phyloP scores from a whole-genome alignment of 306 rosid genomes.

The Acacia crassicarpa region DNA sequence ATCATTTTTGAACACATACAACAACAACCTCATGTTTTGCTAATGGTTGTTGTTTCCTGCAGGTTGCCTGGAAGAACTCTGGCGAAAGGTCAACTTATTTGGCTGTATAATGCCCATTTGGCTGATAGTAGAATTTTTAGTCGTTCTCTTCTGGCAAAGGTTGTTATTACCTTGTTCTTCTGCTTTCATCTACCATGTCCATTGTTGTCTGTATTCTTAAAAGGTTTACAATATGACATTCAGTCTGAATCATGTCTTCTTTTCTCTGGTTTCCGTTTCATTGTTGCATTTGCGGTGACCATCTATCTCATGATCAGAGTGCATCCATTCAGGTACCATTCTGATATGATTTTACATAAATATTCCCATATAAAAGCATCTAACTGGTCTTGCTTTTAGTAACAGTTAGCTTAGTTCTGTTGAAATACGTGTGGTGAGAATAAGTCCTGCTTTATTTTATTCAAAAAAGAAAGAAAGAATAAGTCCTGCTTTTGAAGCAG shows the following conservation, averaged over 20 bases:
- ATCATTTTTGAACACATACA: neutral
- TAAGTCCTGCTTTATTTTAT: constrained; percentile 3
- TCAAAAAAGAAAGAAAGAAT: neutral
- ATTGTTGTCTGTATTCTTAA: neutral
- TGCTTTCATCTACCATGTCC: neutral
- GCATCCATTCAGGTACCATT: constrained; percentile 78
- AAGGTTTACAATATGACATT: constrained; percentile 9
- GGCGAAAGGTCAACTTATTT: constrained; percentile 58
- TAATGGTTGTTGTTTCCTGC: neutral
- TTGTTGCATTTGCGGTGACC: constrained; percentile 27
- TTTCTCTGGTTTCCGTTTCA: constrained; percentile 47
- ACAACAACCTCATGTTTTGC: constrained; percentile 11
- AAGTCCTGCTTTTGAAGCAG: constrained; percentile 8
- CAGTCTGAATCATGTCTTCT: constrained; percentile 34
- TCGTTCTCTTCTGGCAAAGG: constrained; percentile 87
- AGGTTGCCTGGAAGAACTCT: constrained; percentile 85
- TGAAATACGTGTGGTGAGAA: neutral
- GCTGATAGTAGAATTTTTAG: constrained; percentile 70
- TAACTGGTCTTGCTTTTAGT: neutral
- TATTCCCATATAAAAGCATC: neutral
- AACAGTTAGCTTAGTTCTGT: constrained; percentile 12
- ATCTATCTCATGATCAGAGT: constrained; percentile 63
- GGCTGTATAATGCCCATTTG: constrained; percentile 69
- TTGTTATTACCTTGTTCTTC: constrained; percentile 25
- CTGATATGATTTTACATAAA: constrained; percentile 11